phyloP scores from a whole-genome alignment of 306 rosid genomes.

The Dryas octopetala region DNA sequence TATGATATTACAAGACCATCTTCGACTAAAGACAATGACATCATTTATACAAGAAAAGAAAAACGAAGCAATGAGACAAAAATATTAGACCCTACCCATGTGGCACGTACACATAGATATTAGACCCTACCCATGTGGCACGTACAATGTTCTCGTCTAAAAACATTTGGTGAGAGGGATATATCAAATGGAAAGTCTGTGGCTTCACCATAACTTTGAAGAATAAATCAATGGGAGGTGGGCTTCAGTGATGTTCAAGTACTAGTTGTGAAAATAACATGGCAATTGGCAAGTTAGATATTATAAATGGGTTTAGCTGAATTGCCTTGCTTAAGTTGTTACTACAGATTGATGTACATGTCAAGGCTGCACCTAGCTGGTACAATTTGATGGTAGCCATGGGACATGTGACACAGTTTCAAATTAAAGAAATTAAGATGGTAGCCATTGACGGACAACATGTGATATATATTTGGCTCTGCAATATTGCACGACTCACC shows the following conservation, averaged over 20 bases:
- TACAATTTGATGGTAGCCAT: too few relatives aligned
- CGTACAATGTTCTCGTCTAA: neutral
- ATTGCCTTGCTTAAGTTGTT: too few relatives aligned
- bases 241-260: neutral
- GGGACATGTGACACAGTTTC: too few relatives aligned
- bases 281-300: neutral
- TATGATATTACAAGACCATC: neutral
- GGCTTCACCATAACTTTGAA: neutral
- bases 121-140: conserved; percentile 23
- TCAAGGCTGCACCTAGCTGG: too few relatives aligned
- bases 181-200: neutral
- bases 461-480: too few relatives aligned
- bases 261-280: conserved; percentile 11
- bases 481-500: neutral
- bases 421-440: too few relatives aligned
- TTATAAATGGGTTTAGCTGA: too few relatives aligned
- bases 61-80: neutral
- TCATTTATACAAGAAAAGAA: neutral
- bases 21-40: neutral
- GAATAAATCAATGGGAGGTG: conserved; percentile 4
- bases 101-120: neutral
- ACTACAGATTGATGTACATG: too few relatives aligned
- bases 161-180: conserved; percentile 9
- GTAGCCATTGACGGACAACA: too few relatives aligned
- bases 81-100: conserved; percentile 9